Evolutionary conservation across 2,329 filamentous ascomycete genomes (phyloP).

Genomic region (Colletotrichum sp.): DNA sequence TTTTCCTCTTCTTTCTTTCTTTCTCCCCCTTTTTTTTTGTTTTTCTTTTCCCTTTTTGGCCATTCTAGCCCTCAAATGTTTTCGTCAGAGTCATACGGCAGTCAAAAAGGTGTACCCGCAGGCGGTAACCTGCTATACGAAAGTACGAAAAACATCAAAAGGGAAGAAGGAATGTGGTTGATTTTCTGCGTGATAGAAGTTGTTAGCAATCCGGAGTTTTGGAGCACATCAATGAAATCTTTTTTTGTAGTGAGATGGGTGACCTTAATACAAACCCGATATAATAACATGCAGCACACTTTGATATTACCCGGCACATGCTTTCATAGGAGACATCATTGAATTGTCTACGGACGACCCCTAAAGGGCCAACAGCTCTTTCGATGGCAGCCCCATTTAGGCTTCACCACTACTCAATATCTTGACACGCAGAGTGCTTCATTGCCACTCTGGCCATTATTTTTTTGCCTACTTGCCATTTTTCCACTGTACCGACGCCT

Average conservation of each 20-base stretch:
- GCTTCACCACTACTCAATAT: neutral
- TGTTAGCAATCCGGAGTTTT: neutral
- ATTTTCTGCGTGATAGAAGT: neutral
- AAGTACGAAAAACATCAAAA: no score
- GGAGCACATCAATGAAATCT: neutral
- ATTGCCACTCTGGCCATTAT: neutral
- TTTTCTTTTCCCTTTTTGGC: no score
- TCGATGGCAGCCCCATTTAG: neutral
- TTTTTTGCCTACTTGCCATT: slow-evolving; percentile 17
- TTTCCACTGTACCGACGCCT: slow-evolving; percentile 17
- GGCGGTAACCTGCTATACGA: no score
- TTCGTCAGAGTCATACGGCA: no score
- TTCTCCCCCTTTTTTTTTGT: no score
- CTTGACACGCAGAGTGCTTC: neutral
- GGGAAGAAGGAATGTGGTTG: neutral
- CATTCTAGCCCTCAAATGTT: no score
- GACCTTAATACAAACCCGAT: neutral
- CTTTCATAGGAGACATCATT: neutral
- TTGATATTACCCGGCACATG: neutral
- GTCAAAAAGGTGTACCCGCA: no score
- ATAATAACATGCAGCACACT: neutral
- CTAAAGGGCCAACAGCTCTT: neutral
- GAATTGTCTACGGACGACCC: slow-evolving; percentile 1
- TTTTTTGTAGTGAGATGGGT: neutral
- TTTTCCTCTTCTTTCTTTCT: no score